These are phyloP conservation scores for Epichloe baconii DNA, from an alignment of 2,329 filamentous ascomycete species.

Conservation along the genomic window DNA sequence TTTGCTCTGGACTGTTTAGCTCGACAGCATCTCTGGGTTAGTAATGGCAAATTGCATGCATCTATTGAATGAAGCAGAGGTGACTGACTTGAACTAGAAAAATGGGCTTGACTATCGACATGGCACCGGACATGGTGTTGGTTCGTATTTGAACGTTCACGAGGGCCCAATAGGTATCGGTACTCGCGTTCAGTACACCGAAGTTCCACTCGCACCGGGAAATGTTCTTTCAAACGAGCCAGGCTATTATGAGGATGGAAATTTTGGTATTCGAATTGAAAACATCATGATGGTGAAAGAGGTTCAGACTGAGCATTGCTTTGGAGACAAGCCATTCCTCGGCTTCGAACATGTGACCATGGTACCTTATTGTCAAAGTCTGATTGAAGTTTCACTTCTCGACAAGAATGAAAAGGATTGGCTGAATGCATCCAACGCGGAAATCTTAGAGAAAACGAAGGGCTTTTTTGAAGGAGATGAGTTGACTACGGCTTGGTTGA, in stretches of 20 bases:
- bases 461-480: conserved; percentile 61
- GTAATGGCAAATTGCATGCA: conserved; percentile 9
- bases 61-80: background rate
- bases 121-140: conserved; percentile 90
- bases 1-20: conserved; percentile 83
- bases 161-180: conserved; percentile 96
- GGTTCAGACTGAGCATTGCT: conserved; percentile 72
- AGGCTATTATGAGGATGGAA: conserved; percentile 92
- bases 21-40: conserved; percentile 82
- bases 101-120: conserved; percentile 88
- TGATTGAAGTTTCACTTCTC: conserved; percentile 65
- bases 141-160: conserved; percentile 91
- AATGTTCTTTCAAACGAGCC: conserved; percentile 96
- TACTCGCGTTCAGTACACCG: conserved; percentile 78
- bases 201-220: conserved; percentile 78
- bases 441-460: conserved; percentile 72
- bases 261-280: conserved; percentile 91
- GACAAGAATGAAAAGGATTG: conserved; percentile 65
- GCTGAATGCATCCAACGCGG: conserved; percentile 74
- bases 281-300: conserved; percentile 89
- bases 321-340: conserved; percentile 87
- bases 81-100: conserved; percentile 12
- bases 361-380: conserved; percentile 83
- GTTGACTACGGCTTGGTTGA: conserved; percentile 64
- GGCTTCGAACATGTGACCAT: conserved; percentile 97